Evolutionary conservation across 192 early-diverging fungal species (phyloP), one percentile per base, ranked within the genome.

Genomic region (Thoreauomyces humboldtii): DNA sequence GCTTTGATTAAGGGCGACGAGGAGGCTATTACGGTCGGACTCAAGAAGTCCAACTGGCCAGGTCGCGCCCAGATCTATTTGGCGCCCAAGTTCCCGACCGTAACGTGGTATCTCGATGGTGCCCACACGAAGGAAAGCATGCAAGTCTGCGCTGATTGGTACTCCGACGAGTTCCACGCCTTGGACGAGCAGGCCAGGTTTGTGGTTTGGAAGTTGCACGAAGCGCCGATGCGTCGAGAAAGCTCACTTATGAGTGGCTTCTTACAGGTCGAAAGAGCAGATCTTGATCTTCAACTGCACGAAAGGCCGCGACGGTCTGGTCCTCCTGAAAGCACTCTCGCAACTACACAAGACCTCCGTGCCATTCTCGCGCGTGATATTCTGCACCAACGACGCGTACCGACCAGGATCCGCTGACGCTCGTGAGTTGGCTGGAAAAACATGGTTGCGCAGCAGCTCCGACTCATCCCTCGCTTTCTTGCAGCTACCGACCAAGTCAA

Each of bases 91-190:
- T 71, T 69, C 51, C 74, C 78, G 2, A 43, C 61, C 32, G 67
- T 89, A 1, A 81, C 53, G 0, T 97, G 91, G 89, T 88, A 84
- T 72, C 75, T 95, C 48, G 96, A 99, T 73, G 96, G 96, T 32
- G 96, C 96, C 0, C 96, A 99, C 67, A 99, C 96, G 0, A 67
- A 76, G 6, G 96, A 99, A 71, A 93, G 91, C 67, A 81, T 94
- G 38, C 73, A 79, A 33, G 73, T 74, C 0, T 86, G 86, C 58
- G 76, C 72, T 1, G 76, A 78, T 27, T 84, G 81, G 85, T 87
- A 82, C 46, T 25, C 22, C 12, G 62, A 64, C 21, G 62, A 64
- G 35, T 33, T 27, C 21, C 4, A 52, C 6, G 5, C 50, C 3
- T 27, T 52, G 4, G 44, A 52, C 32, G 4, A 31, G 50, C n/a